These are phyloP conservation scores for Dendrobium nobile DNA, from an alignment of 106 monocot species.

Conservation along the genomic window DNA sequence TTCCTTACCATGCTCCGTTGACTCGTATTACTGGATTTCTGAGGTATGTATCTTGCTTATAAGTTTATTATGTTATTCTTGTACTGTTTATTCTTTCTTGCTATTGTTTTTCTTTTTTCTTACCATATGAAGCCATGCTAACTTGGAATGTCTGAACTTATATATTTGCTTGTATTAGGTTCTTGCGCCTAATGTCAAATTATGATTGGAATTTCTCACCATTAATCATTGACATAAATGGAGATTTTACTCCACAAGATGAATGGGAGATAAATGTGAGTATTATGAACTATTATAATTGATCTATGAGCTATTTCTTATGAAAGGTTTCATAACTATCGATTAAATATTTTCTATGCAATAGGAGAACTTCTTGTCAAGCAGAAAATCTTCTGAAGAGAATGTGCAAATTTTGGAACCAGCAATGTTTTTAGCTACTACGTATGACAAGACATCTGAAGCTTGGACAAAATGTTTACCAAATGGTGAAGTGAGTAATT, in stretches of 20 bases:
- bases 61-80: neutral
- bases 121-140: neutral
- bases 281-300: neutral
- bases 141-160: neutral
- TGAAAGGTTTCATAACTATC: neutral
- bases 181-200: slow-evolving; percentile 72
- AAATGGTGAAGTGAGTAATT: slow-evolving; percentile 43
- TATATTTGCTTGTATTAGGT: slow-evolving; percentile 32
- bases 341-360: neutral
- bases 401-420: slow-evolving; percentile 42
- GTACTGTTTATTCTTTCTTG: neutral
- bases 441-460: slow-evolving; percentile 82
- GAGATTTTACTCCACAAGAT: slow-evolving; percentile 52
- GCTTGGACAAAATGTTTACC: slow-evolving; percentile 86
- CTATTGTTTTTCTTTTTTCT: neutral
- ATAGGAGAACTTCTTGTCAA: slow-evolving; percentile 65
- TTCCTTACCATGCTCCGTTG: slow-evolving; percentile 68
- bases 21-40: slow-evolving; percentile 86
- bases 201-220: slow-evolving; percentile 84
- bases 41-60: slow-evolving; percentile 38
- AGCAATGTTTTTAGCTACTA: slow-evolving; percentile 84
- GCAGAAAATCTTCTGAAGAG: slow-evolving; percentile 61
- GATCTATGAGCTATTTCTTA: neutral
- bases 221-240: slow-evolving; percentile 84
- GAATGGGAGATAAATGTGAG: slow-evolving; percentile 70